Conservation (phyloP, 208 protist species). For the Leishmania major region DNA sequence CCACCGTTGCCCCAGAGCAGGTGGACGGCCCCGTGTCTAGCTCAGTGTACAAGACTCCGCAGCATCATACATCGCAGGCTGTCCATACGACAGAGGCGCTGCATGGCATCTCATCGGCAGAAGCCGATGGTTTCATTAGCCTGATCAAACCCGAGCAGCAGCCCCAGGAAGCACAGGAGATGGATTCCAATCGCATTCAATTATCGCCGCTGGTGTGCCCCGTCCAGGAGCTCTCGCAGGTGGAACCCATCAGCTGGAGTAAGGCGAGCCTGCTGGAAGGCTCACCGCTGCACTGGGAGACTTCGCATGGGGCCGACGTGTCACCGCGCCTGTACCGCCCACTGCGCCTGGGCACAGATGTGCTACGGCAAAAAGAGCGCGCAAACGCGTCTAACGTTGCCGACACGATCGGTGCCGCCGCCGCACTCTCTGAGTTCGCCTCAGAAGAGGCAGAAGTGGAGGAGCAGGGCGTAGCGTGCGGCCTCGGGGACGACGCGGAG, state of each 20-base stretch:
- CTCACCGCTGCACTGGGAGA: slow-evolving; percentile 22
- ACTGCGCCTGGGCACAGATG: slow-evolving; percentile 6
- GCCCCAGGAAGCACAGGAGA: not conserved
- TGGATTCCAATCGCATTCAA: not conserved
- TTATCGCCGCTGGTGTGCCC: slow-evolving; percentile 14
- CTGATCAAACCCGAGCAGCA: slow-evolving; percentile 18
- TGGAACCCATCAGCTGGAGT: not conserved
- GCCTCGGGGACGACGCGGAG: not conserved
- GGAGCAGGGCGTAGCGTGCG: not conserved
- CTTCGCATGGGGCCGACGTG: slow-evolving; percentile 1
- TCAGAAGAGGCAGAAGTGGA: slow-evolving; percentile 11
- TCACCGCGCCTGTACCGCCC: slow-evolving; percentile 18
- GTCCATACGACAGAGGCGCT: slow-evolving; percentile 2
- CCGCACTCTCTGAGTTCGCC: slow-evolving; percentile 7
- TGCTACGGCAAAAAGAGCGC: slow-evolving; percentile 14
- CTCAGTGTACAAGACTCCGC: slow-evolving; percentile 17
- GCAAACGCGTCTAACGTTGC: slow-evolving; percentile 5
- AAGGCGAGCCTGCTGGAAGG: not conserved
- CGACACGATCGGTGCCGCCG: not conserved
- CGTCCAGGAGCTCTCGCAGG: slow-evolving; percentile 12
- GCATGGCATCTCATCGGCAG: slow-evolving; percentile 5
- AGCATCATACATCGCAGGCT: not conserved
- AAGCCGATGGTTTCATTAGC: not conserved
- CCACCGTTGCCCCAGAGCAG: not conserved
- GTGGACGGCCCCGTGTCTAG: slow-evolving; percentile 1